Conservation (phyloP, 176 grass and related monocot genomes). For the Zoysia japonica region DNA sequence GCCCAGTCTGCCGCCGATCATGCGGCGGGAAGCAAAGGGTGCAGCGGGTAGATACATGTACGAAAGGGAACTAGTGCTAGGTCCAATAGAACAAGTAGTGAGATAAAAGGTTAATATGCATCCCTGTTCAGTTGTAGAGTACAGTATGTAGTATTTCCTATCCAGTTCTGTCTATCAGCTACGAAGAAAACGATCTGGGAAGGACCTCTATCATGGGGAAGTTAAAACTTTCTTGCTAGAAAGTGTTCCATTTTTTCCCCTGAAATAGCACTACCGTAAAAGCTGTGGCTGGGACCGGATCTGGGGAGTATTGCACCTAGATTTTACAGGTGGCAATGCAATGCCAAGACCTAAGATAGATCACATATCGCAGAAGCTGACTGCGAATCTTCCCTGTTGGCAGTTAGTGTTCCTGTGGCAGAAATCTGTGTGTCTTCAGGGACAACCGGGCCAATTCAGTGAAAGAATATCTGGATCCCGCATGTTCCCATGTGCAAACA, state of each 20-base stretch:
- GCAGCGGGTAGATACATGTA: not conserved
- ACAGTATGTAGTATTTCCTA: not conserved
- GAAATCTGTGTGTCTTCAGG: conserved; percentile 36
- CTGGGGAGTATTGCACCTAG: conserved; percentile 8
- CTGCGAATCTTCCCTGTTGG: conserved; percentile 21
- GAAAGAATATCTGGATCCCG: conserved; percentile 51
- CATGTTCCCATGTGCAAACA: conserved; percentile 78
- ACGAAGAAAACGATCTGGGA: not conserved
- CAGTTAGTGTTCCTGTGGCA: conserved; percentile 35
- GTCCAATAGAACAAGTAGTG: not conserved
- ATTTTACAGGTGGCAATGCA: conserved; percentile 3
- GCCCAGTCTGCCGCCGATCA: not conserved
- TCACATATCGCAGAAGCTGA: not conserved
- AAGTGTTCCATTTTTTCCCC: not conserved
- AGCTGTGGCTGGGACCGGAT: conserved; percentile 8
- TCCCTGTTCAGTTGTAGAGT: not conserved
- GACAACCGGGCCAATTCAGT: conserved; percentile 69
- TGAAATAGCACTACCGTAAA: not conserved
- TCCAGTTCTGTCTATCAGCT: not conserved
- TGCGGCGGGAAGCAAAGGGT: not conserved
- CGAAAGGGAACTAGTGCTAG: not conserved
- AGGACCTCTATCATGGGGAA: conserved; percentile 4
- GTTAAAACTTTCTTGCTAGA: not conserved
- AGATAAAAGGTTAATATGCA: not conserved
- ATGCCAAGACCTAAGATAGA: not conserved